Conservation (phyloP, 179 eudicot genomes). For the Sideroxylon spinosum region DNA sequence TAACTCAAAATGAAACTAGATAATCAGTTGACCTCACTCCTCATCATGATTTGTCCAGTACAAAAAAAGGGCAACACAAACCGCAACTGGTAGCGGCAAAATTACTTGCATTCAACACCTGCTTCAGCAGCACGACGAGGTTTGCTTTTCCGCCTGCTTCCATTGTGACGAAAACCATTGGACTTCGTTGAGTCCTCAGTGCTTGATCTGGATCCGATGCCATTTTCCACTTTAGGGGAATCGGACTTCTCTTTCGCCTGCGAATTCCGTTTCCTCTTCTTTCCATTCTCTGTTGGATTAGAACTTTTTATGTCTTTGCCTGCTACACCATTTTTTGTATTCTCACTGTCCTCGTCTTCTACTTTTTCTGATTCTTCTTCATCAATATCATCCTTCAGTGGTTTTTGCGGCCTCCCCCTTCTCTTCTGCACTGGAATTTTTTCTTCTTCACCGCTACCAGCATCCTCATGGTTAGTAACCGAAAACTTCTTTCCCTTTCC, state of each 20-base stretch:
- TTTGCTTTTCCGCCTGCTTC: slow-evolving; percentile 76
- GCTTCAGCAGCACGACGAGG: slow-evolving; percentile 89
- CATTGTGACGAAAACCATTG: slow-evolving; percentile 61
- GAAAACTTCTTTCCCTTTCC: slow-evolving; percentile 49
- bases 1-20: slow-evolving; percentile 11
- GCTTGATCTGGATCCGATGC: slow-evolving; percentile 34
- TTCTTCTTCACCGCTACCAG: slow-evolving; percentile 53
- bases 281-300: slow-evolving; percentile 37
- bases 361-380: slow-evolving; percentile 29
- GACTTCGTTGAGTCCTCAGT: slow-evolving; percentile 41
- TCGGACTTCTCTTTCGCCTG: slow-evolving; percentile 43
- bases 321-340: slow-evolving; percentile 19
- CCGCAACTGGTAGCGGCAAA: slow-evolving; percentile 9
- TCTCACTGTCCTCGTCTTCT: slow-evolving; percentile 43
- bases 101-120: slow-evolving; percentile 55
- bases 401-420: slow-evolving; percentile 70
- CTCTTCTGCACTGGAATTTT: slow-evolving; percentile 43
- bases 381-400: slow-evolving; percentile 40
- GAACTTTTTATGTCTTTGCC: slow-evolving; percentile 29
- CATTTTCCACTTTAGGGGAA: slow-evolving; percentile 45
- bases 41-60: not conserved
- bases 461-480: slow-evolving; percentile 29
- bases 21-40: not conserved
- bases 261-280: slow-evolving; percentile 48
- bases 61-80: not conserved